Evolutionary conservation across 2,329 filamentous ascomycete genomes (phyloP), one percentile per base, ranked within the genome.

Genomic region (Trichoderma lentiforme): DNA sequence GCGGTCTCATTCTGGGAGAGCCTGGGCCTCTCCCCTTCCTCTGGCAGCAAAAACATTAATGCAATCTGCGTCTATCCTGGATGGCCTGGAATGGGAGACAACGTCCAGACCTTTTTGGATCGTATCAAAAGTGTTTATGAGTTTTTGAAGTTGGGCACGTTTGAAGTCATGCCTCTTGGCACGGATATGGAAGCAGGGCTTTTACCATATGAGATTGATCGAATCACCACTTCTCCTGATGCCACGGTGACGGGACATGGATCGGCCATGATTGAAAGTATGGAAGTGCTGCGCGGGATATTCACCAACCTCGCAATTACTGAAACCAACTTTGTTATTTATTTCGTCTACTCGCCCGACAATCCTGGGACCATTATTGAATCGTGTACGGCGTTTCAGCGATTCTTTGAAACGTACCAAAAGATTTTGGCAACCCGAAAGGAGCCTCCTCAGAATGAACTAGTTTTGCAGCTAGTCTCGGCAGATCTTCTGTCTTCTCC

Each of bases 1-100:
- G 91, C 92, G 0, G 83, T 95, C 24, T 83, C 87, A 1, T 97
- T 96, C 77, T 97, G 93, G 94, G 93, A 96, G 78, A 90, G 91
- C 61, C 83, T 97, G 21, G 92, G 93, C 0, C 85, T 97, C 2
- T 89, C 89, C 2, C 93, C 93, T 4, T 88, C 89, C 9, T 89
- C 89, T 72, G 92, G 92, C 0, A 78, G 84, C 8, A 97, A 97
- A 79, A 89, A 95, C 73, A 83, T 96, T 34, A 86, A 87, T 43
- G 87, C 90, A 0, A 87, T 93, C 62, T 93, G 92, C 77, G 83
- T 96, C 2, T 92, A 91, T 74, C 93, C 93, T 0, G 84, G 87
- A 65, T 88, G 88, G 76, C 87, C 88, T 32, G 90, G 91, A 1
- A 83, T 95, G 76, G 80, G 83, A 47, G 87, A 89, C 57, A 87